Conservation (phyloP, 2,329 filamentous ascomycete genomes). For the Verticillium nonalfalfae region DNA sequence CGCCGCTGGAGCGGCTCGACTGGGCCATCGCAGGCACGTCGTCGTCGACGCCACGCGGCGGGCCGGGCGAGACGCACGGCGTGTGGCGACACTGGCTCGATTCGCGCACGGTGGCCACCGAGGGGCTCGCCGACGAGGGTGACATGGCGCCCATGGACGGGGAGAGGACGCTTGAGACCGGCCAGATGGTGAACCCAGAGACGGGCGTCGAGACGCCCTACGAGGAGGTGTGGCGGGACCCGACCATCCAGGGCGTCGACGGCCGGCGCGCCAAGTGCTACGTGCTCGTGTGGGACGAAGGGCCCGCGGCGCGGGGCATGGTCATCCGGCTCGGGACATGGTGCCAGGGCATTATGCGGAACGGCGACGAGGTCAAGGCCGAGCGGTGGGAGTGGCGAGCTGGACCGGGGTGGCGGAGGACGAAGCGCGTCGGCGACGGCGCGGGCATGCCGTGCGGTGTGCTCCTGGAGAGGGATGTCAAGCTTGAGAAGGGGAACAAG, state of each 20-base stretch:
- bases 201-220: conserved; percentile 47
- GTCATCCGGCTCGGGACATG: conserved; percentile 47
- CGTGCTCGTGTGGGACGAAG: conserved; percentile 30
- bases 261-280: conserved; percentile 9
- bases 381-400: conserved; percentile 49
- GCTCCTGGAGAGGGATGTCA: conserved; percentile 9
- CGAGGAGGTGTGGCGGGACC: conserved; percentile 60
- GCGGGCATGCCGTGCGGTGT: conserved; percentile 25
- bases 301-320: conserved; percentile 33
- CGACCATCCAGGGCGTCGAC: conserved; percentile 18
- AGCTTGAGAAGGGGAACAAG: conserved; percentile 10
- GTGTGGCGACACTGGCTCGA: conserved; percentile 57
- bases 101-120: conserved; percentile 34
- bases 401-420: conserved; percentile 25
- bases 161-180: conserved; percentile 46
- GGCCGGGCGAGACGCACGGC: conserved; percentile 22
- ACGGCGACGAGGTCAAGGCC: conserved; percentile 31
- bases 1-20: conserved; percentile 36
- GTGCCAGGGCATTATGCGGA: conserved; percentile 49
- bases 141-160: conserved; percentile 41
- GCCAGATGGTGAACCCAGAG: conserved; percentile 51
- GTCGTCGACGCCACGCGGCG: conserved; percentile 18
- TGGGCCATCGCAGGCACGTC: conserved; percentile 61
- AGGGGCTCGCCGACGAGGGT: conserved; percentile 44
- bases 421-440: conserved; percentile 24